Evolutionary conservation across 306 rosid species (phyloP).

Genomic region (Cucurbita pepo): DNA sequence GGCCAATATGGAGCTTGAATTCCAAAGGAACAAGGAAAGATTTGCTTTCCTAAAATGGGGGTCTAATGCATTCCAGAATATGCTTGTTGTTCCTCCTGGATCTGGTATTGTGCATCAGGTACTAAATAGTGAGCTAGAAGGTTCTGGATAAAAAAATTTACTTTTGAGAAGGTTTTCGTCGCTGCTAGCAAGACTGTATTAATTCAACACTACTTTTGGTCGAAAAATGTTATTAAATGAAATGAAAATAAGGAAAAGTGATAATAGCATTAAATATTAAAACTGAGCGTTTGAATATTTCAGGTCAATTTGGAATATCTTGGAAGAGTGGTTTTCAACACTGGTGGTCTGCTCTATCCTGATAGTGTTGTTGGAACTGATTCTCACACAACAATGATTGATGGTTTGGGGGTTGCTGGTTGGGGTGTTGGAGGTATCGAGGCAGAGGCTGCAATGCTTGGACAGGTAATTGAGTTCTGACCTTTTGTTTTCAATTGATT

Average conservation of each 20-base stretch:
- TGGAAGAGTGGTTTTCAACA: constrained; percentile 84
- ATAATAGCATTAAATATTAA: background rate
- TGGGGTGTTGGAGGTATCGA: constrained; percentile 99
- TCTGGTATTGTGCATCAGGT: constrained; percentile 95
- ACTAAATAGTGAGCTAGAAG: constrained; percentile 12
- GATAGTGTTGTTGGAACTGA: constrained; percentile 97
- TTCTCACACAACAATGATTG: constrained; percentile 94
- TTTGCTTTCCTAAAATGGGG: constrained; percentile 96
- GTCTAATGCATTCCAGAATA: constrained; percentile 65
- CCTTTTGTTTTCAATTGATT: background rate
- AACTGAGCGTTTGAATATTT: constrained; percentile 2
- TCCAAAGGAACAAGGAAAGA: constrained; percentile 80
- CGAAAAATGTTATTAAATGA: background rate
- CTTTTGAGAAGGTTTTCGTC: background rate
- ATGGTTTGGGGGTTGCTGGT: constrained; percentile 91
- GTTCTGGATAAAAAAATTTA: background rate
- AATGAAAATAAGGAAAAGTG: background rate
- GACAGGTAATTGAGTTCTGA: constrained; percentile 41
- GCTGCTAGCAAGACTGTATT: background rate
- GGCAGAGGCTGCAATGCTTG: constrained; percentile 95
- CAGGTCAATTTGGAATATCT: constrained; percentile 97
- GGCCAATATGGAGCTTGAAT: constrained; percentile 88
- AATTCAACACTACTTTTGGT: background rate
- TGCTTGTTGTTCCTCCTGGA: constrained; percentile 97
- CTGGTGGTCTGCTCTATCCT: constrained; percentile 69